Percentiles rank a stretch among this genome's conserved stretches.
phyloP scores from a whole-genome alignment of 768 basidiomycete genomes.

The Tricholoma terreum region DNA sequence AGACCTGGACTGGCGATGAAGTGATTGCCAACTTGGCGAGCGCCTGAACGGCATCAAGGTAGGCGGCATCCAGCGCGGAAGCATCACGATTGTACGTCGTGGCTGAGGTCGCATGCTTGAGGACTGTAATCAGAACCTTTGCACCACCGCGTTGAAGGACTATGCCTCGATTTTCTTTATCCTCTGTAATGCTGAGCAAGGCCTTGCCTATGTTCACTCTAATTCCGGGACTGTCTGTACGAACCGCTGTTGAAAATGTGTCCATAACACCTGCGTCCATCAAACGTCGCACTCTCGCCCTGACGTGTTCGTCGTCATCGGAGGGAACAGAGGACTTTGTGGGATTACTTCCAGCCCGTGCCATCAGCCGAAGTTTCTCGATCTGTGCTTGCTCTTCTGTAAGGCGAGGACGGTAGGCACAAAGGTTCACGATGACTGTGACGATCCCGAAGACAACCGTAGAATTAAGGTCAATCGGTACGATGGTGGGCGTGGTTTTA shows the following conservation, averaged over 20 bases:
- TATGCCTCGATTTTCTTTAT: constrained; percentile 71
- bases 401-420: constrained; percentile 63
- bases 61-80: constrained; percentile 36
- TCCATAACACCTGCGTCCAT: constrained; percentile 63
- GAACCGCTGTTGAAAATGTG: constrained; percentile 55
- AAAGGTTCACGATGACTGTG: constrained; percentile 72
- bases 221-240: constrained; percentile 62
- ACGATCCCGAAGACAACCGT: constrained; percentile 76
- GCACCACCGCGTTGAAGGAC: constrained; percentile 79
- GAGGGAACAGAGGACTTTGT: constrained; percentile 29
- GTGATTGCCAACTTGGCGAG: constrained; percentile 93
- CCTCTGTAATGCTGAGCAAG: constrained; percentile 71
- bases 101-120: constrained; percentile 45
- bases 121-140: constrained; percentile 58
- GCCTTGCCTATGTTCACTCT: constrained; percentile 57
- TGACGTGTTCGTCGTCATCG: constrained; percentile 69
- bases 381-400: constrained; percentile 83
- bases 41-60: constrained; percentile 76
- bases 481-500: constrained; percentile 27
- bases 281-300: constrained; percentile 52
- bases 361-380: constrained; percentile 75
- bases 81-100: constrained; percentile 22
- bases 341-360: constrained; percentile 38
- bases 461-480: constrained; percentile 33
- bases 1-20: constrained; percentile 83